Evolutionary conservation across 1,139 yeast genomes (phyloP).

Genomic region (Yamadazyma dushanensis): DNA sequence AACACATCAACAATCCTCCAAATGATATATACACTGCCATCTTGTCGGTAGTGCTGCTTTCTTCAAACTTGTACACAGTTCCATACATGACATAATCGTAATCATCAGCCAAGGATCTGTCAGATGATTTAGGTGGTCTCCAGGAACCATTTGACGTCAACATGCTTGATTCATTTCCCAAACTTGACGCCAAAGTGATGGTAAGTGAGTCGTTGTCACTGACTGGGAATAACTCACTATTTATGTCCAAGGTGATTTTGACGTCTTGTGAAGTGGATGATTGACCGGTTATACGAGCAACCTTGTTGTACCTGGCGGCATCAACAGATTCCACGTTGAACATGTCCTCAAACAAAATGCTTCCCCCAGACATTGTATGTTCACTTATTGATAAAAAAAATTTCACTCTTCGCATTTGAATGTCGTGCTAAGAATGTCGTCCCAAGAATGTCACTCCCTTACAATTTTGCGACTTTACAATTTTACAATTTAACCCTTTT

Average conservation of each 20-base stretch:
- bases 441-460: too few relatives aligned
- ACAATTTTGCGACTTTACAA: too few relatives aligned
- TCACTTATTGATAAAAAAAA: conserved; percentile 3
- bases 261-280: conserved; percentile 84
- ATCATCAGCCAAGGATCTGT: conserved; percentile 88
- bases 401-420: conserved; percentile 2
- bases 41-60: conserved; percentile 67
- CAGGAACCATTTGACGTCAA: conserved; percentile 71
- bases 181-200: conserved; percentile 80
- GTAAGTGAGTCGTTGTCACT: conserved; percentile 76
- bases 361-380: conserved; percentile 55
- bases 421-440: too few relatives aligned
- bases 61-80: conserved; percentile 95
- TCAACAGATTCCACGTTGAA: conserved; percentile 86
- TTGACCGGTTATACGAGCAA: conserved; percentile 82
- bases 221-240: conserved; percentile 90
- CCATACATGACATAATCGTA: conserved; percentile 99
- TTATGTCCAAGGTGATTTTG: conserved; percentile 85
- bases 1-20: conserved; percentile 91
- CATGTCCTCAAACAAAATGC: conserved; percentile 87
- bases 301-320: conserved; percentile 89
- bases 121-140: conserved; percentile 89
- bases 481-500: too few relatives aligned
- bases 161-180: conserved; percentile 60
- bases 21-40: conserved; percentile 91